These are phyloP conservation scores for Metschnikowia gelsemii DNA, from an alignment of 805 yeast genomes.

Conservation along the genomic window DNA sequence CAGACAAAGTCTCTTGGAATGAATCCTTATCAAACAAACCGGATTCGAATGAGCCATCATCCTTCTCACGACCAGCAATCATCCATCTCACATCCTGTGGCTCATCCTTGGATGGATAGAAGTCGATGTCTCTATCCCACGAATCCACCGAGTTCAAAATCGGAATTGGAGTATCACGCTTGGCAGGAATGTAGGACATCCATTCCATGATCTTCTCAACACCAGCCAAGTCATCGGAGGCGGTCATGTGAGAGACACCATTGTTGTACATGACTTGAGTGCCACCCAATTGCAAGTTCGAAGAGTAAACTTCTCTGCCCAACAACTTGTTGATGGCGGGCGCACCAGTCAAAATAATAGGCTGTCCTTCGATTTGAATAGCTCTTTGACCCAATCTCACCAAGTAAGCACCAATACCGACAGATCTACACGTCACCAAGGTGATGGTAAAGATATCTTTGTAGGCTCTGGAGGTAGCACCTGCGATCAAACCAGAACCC, in stretches of 20 bases:
- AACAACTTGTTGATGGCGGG: conserved; percentile 96
- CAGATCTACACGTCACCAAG: conserved; percentile 99
- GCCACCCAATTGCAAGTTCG: conserved; percentile 97
- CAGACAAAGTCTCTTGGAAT: conserved; percentile 93
- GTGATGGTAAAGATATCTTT: conserved; percentile 96
- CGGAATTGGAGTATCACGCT: conserved; percentile 88
- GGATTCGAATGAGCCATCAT: conserved; percentile 66
- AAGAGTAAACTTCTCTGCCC: conserved; percentile 96
- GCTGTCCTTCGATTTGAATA: conserved; percentile 98
- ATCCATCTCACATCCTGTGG: conserved; percentile 92
- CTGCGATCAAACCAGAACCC: conserved; percentile 98
- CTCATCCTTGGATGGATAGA: conserved; percentile 66
- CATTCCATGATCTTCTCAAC: conserved; percentile 91
- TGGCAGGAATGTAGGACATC: conserved; percentile 93
- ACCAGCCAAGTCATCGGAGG: conserved; percentile 95
- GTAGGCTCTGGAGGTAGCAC: conserved; percentile 97
- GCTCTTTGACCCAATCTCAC: conserved; percentile 99
- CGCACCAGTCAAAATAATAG: conserved; percentile 97
- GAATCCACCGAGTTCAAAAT: conserved; percentile 74
- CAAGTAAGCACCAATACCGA: conserved; percentile 98
- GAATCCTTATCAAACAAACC: conserved; percentile 93
- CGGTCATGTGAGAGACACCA: conserved; percentile 98
- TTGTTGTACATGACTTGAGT: conserved; percentile 97
- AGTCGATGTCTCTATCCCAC: conserved; percentile 94
- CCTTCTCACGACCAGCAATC: conserved; percentile 79